phyloP scores from a whole-genome alignment of 2,329 filamentous ascomycete species.

The Phialemoniopsis sp. region DNA sequence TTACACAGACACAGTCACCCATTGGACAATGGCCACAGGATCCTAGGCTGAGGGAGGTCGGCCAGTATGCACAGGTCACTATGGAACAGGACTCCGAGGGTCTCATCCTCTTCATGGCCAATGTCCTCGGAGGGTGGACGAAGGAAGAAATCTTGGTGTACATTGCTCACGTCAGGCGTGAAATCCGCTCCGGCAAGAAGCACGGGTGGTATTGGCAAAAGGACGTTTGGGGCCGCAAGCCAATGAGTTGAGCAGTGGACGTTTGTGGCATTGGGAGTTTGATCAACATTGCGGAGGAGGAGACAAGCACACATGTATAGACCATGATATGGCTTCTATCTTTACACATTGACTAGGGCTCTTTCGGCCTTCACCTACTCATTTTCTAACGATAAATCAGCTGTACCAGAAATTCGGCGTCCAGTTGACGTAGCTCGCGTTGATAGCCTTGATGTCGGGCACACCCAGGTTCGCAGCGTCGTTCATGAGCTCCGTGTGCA shows the following conservation, averaged over 20 bases:
- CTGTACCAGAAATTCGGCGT: constrained; percentile 19
- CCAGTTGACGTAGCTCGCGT: constrained; percentile 19
- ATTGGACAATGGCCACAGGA: constrained; percentile 27
- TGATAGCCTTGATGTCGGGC: constrained; percentile 27
- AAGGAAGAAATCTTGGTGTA: constrained; percentile 8
- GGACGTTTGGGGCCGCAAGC: constrained; percentile 7
- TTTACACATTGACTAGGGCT: too few species aligned
- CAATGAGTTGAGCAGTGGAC: too few species aligned
- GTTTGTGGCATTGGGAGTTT: too few species aligned
- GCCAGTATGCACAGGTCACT: constrained; percentile 6
- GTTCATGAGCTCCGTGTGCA: constrained; percentile 44
- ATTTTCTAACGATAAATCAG: too few species aligned
- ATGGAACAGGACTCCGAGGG: constrained; percentile 7
- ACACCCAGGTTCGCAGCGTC: constrained; percentile 39
- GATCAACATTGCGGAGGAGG: too few species aligned
- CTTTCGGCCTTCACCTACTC: too few species aligned
- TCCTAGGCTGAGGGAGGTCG: constrained; percentile 18
- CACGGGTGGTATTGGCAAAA: constrained; percentile 8
- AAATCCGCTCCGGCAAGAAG: constrained; percentile 6
- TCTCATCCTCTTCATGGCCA: constrained; percentile 7
- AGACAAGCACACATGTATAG: too few species aligned
- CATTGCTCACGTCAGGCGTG: constrained; percentile 7
- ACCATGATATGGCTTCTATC: too few species aligned
- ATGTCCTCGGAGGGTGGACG: constrained; percentile 10
- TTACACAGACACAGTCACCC: too few species aligned